These are phyloP conservation scores for Phlebiopsis flavidoalba DNA, from an alignment of 768 basidiomycete genomes.

Conservation along the genomic window DNA sequence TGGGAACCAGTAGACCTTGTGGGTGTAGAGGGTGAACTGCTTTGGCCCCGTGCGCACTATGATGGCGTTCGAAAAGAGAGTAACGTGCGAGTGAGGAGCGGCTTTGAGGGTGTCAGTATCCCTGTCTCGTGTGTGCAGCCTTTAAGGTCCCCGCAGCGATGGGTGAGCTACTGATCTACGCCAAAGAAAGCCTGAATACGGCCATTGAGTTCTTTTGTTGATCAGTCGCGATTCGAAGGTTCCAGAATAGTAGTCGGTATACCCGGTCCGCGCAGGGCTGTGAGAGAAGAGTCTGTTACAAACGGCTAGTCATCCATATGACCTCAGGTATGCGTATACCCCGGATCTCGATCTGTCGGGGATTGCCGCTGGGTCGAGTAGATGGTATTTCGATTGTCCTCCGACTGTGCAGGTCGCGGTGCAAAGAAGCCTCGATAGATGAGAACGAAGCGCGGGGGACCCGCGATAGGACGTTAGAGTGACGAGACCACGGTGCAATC, in stretches of 20 bases:
- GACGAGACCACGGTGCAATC: background rate
- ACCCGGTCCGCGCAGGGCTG: background rate
- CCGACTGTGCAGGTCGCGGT: background rate
- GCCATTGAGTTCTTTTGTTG: background rate
- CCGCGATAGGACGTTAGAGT: background rate
- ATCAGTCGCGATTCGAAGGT: background rate
- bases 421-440: background rate
- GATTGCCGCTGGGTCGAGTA: background rate
- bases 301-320: background rate
- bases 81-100: background rate
- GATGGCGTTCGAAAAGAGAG: background rate
- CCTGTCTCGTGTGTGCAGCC: background rate
- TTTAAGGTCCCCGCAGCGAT: background rate
- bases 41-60: constrained; percentile 22
- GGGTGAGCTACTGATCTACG: background rate
- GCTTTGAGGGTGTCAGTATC: background rate
- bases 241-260: background rate
- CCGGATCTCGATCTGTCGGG: background rate
- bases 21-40: constrained; percentile 22
- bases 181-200: background rate
- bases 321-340: background rate
- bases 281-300: background rate
- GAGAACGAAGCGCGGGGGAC: background rate
- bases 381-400: background rate
- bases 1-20: constrained; percentile 16